Base-by-base conservation (phyloP, 345 rosid species). In the Cardamine occulta region DNA sequence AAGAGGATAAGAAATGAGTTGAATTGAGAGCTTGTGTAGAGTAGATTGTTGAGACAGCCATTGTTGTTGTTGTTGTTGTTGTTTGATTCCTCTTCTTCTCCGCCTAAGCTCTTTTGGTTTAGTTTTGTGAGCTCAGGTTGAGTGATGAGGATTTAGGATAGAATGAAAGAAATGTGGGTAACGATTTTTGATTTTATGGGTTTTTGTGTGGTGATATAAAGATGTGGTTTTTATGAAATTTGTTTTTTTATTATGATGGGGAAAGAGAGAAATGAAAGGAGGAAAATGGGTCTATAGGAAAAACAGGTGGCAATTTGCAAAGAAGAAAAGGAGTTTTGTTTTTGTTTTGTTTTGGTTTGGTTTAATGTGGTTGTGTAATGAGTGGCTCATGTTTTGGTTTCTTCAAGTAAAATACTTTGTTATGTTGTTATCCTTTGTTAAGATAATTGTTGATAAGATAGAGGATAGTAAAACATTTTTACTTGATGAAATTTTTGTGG, bases 31-130 rank as follows among this genome's bases (percentile, higher is more conserved):
- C 84, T 42, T 88, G 94, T 14, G 89, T 72, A 9, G 97, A 85
- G 88, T 91, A 82, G 17, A 85, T 83, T 48, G 97, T 80, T 80
- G 88, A 89, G 14, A 81, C 82, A 66, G 95, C 93, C 96, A 91
- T 91, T 80, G 83, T 57, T 48, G 42, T 35, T 51, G 45, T 5
- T 53, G 6, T 42, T n/a, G 53, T 5, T 52, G 1, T 42, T n/a
- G 32, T 3, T 18, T 51, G 66, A 12, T 55, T 37, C 56, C 77
- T 72, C 77, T 60, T 66, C 74, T 78, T 71, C 81, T 57, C 73
- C 77, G 55, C 81, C 74, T 67, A 73, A 78, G 77, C 77, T 72
- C 81, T 63, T 49, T 70, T 40, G 1, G 7, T 40, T 68, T 65
- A 40, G 71, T 54, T 67, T 26, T 51, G 68, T 54, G 80, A 77